Conservation (phyloP, 2,329 filamentous ascomycete genomes). For the Cladosporium sphaerospermum region DNA sequence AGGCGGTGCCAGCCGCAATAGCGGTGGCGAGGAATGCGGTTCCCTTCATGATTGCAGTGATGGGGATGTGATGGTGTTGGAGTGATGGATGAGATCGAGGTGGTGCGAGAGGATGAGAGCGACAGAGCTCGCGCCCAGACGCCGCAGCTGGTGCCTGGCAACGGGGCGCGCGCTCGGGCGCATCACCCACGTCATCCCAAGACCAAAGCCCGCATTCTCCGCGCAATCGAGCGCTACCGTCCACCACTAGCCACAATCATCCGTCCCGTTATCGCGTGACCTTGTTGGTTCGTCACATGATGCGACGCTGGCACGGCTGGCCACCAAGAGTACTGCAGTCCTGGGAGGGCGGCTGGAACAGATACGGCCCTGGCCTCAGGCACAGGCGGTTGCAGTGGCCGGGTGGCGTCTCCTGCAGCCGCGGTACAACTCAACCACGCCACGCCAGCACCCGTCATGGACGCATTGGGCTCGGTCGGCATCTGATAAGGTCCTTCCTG, state of each 20-base stretch:
- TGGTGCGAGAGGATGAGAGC: neutral
- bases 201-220: conserved; percentile 7
- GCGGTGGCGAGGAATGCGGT: conserved; percentile 66
- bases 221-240: neutral
- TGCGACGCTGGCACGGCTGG: no score
- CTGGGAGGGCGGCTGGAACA: no score
- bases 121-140: neutral
- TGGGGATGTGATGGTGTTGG: conserved; percentile 5
- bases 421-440: no score
- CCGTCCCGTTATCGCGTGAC: conserved; percentile 9
- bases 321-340: no score
- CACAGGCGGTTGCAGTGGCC: no score
- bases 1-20: conserved; percentile 68
- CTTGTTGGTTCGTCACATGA: neutral
- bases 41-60: conserved; percentile 65
- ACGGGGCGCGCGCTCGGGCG: neutral
- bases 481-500: no score
- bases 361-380: no score
- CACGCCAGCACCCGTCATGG: no score
- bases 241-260: neutral
- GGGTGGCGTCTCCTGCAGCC: no score
- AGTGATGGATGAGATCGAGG: neutral
- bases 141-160: neutral
- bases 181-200: neutral
- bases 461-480: no score